Base-by-base conservation (phyloP, 2,329 filamentous ascomycete species). In the Exophiala bonariae region DNA sequence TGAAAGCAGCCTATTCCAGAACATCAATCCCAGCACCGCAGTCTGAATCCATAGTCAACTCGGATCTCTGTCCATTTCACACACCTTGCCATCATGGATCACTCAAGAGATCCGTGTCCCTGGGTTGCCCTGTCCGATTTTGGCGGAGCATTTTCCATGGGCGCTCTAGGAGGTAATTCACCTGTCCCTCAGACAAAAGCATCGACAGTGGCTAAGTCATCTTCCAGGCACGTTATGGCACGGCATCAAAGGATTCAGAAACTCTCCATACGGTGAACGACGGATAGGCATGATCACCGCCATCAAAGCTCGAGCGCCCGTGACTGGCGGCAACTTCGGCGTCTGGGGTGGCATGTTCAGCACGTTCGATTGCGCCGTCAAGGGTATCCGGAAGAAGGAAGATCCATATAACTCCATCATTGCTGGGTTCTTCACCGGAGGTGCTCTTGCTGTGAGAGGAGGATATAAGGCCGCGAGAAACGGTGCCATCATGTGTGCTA, bases 401-500 rank as follows among this genome's bases (percentile, higher is more conserved):
- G 93, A 97, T 68, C 90, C 93, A 11, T 97, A 90, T 76, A 97
- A 97, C 74, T 90, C 91, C 63, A 97, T 99, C 68, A 95, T 92
- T 61, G 93, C 92, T 33, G 93, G 93, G 44, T 96, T 96, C 79
- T 92, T 96, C 71, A 97, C 93, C 3, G 91, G 90, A 63, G 93
- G 93, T 59, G 83, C 92, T 22, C 79, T 99, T 26, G 93, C 93
- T 41, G 85, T 97, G 54, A 83, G 93, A 73, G 93, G 93, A 62
- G 93, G 93, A 49, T 86, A 86, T 69, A 91, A 89, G 76, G 89
- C 92, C 17, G 90, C 93, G 55, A 81, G 93, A 62, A 97, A 97
- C 72, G 91, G 89, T 51, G 93, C 93, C 54, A 97, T 99, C 63
- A 93, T 92, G 59, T 97, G 93, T 69, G 93, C 89, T 19, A 87